Evolutionary conservation across 2,329 filamentous ascomycete genomes (phyloP).

Genomic region (Plenodomus biglobosus): DNA sequence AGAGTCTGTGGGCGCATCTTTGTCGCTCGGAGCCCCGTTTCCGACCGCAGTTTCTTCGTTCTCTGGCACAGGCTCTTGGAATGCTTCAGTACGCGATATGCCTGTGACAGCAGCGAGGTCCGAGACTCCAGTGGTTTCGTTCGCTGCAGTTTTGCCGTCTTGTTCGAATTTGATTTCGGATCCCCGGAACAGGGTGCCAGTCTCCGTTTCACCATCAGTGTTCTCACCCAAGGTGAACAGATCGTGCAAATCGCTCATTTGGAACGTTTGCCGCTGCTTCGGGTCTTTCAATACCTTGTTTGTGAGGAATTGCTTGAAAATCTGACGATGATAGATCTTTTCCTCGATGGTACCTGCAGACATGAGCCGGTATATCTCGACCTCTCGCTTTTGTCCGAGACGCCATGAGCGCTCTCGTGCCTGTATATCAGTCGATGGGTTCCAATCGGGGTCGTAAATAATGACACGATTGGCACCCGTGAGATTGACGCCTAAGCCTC

Average conservation of each 20-base stretch:
- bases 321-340: slow-evolving; percentile 98
- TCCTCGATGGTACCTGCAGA: slow-evolving; percentile 97
- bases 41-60: slow-evolving; percentile 24
- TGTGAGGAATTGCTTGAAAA: slow-evolving; percentile 96
- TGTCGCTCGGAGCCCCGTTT: slow-evolving; percentile 10
- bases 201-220: slow-evolving; percentile 71
- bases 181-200: slow-evolving; percentile 83
- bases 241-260: slow-evolving; percentile 86
- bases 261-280: slow-evolving; percentile 88
- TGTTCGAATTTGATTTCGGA: slow-evolving; percentile 69
- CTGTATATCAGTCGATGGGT: slow-evolving; percentile 93
- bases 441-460: slow-evolving; percentile 99
- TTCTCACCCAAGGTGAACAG: slow-evolving; percentile 77
- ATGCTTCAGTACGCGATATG: slow-evolving; percentile 50
- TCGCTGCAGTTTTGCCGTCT: slow-evolving; percentile 21
- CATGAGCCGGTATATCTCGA: slow-evolving; percentile 97
- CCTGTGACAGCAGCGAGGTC: slow-evolving; percentile 45
- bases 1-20: slow-evolving; percentile 46
- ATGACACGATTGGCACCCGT: slow-evolving; percentile 95
- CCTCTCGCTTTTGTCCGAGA: slow-evolving; percentile 89
- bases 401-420: slow-evolving; percentile 95
- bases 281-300: slow-evolving; percentile 96
- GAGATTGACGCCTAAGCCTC: slow-evolving; percentile 88
- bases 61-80: slow-evolving; percentile 33
- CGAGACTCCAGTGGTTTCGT: slow-evolving; percentile 26